Evolutionary conservation across 169 alveolate genomes (phyloP), one percentile per base, ranked within the genome.

Genomic region (Plasmodium ovale): DNA sequence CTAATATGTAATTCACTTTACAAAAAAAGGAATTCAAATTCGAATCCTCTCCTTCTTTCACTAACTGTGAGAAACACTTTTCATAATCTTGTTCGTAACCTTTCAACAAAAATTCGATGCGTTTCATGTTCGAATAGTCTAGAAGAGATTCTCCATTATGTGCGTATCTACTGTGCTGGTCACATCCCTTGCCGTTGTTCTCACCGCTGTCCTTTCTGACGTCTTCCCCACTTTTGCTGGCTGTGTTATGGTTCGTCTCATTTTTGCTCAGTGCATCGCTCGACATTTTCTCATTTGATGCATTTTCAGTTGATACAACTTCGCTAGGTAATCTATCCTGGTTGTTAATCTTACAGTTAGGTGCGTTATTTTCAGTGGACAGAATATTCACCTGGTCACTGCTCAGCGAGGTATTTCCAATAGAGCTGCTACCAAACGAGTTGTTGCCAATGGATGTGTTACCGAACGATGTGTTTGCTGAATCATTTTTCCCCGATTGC

Each of bases 21-120:
- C 14, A 1, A 29, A 39, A 14, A 4, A 65, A 4, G 19, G 31
- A 29, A 33, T 12, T 10, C n/a, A n/a, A n/a, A n/a, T n/a, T n/a
- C n/a, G n/a, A n/a, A n/a, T n/a, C n/a, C n/a, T n/a, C n/a, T 27
- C 51, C 44, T 14, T 42, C 37, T 33, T 51, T 65, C 54, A 82
- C 23, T 51, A 82, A 82, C n/a, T 82, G n/a, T 19, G 64, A 27
- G 58, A 82, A 82, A 44, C 90, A 82, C 23, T 82, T 12, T 51
- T 65, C 65, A 31, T 67, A 64, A 51, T 82, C 60, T 44, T 82
- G 90, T 21, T 82, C 85, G 53, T 82, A 82, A 19, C 90, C 90
- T 42, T 82, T 82, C 39, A 82, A 31, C 12, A 82, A 82, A 53
- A 51, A 82, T 67, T 82, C 84, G 10, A 82, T 47, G 49, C 90